phyloP scores from a whole-genome alignment of 129 eudicot species.

The Helianthus tuberosus region DNA sequence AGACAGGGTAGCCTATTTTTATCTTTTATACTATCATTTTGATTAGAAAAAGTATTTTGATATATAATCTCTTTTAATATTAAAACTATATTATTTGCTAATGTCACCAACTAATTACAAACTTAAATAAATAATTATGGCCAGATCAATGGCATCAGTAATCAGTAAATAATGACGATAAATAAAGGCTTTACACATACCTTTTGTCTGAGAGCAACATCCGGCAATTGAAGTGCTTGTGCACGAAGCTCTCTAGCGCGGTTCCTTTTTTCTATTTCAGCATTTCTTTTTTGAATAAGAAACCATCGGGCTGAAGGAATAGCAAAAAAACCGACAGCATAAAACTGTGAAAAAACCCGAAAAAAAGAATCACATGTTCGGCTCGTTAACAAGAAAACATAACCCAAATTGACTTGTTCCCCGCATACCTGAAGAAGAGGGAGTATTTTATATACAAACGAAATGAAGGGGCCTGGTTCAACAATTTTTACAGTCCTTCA shows the following conservation, averaged over 20 bases:
- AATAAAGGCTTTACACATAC: slow-evolving; percentile 37
- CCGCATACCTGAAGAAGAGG: slow-evolving; percentile 86
- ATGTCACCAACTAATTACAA: neutral
- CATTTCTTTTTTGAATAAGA: slow-evolving; percentile 53
- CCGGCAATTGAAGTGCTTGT: slow-evolving; percentile 73
- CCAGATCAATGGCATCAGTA: no score
- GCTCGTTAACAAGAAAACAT: neutral
- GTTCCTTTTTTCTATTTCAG: slow-evolving; percentile 71
- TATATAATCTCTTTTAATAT: neutral
- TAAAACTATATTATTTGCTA: neutral
- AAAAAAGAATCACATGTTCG: neutral
- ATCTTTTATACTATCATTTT: no score
- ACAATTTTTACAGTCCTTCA: slow-evolving; percentile 51
- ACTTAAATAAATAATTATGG: neutral
- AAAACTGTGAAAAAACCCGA: slow-evolving; percentile 56
- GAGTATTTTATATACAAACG: slow-evolving; percentile 71
- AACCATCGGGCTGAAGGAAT: slow-evolving; percentile 86
- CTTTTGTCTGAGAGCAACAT: slow-evolving; percentile 73
- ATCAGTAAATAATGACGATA: no score
- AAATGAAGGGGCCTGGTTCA: slow-evolving; percentile 59
- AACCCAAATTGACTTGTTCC: slow-evolving; percentile 7
- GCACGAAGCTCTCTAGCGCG: slow-evolving; percentile 71
- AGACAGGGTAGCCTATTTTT: no score
- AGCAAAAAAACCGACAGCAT: slow-evolving; percentile 91
- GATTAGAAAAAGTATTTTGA: no score